Evolutionary conservation across 441 rosid species (phyloP), one percentile per base, ranked within the genome.

Genomic region (Pelargonium cotyledonis): DNA sequence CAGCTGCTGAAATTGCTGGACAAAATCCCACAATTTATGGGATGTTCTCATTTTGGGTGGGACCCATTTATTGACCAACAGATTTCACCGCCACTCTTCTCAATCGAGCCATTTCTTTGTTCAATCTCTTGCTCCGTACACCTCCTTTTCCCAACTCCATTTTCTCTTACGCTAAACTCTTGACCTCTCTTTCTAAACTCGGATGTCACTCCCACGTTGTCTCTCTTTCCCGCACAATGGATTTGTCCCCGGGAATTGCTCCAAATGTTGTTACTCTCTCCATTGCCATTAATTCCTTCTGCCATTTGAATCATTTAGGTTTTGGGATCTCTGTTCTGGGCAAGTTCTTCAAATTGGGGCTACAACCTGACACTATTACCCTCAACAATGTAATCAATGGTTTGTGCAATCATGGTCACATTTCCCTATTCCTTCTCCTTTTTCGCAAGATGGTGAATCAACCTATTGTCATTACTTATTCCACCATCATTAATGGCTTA

Each of bases 371-470:
- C 8, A 5, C 60, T 53, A 53, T 23, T 16, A 4, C 60, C 21
- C 60, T 67, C 46, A 66, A 53, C 3, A 68, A 60, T 44, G 68
- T 81, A 68, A 23, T 77, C 0, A 40, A 44, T 29, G 77, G 77
- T 23, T 26, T 85, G 72, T 79, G 72, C 41, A 4, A 0, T 0
- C 72, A 72, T 49, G 71, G 75, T 46, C 57, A 72, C 53, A 76
- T 70, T 41, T 31, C 68, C 2, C 58, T 31, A 26, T 77, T 70
- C 26, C 71, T 76, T 49, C n/a, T 68, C 38, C n/a, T 72, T 29
- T 77, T 80, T 49, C 79, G 80, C 65, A 67, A 77, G 67, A 76
- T 83, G 79, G 51, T 66, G 68, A 75, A 16, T 49, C n/a, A 67
- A 63, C 75, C 68, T 38, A 76, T 72, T 72, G 65, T 8, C 1